Base-by-base conservation (phyloP, 106 monocot genomes). In the Posidonia australis region DNA sequence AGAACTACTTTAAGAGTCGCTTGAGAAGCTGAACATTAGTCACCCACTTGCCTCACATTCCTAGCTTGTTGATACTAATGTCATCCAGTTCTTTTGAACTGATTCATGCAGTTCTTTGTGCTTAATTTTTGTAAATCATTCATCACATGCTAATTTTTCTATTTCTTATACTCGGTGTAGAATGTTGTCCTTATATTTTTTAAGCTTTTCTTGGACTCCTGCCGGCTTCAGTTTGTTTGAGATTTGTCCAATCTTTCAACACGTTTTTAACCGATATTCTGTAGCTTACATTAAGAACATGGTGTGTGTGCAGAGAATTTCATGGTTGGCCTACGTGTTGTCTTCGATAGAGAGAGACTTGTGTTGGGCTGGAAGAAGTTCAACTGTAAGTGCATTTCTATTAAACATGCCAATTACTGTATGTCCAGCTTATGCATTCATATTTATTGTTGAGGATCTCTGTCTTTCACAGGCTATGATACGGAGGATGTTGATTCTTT, bases 261-360 rank as follows among this genome's bases (percentile, higher is more conserved):
- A 10, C 13, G 44, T 45, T 45, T 13, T 45, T 10, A 10, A 45
- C 44, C 13, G 7, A 4, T 49, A 49, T 49, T 16, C 24, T 55
- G 24, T 12, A 7, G n/a, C n/a, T 18, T 44, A 3, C 43, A 10
- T 28, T 19, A 10, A 65, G 18, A n/a, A 22, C n/a, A n/a, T 32
- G 10, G 25, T 57, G 13, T 5, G 5, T 24, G 20, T 1, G 22
- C 74, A 74, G 74, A 74, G 48, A 74, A 74, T 57, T 74, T 74
- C 49, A 67, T 74, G 74, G 51, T 44, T 14, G 74, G 74, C 46
- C 66, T 59, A 20, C 65, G 67, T 51, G 54, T 74, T 10, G 67
- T 74, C 25, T 74, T 74, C 42, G 60, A 74, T 25, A 49, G 67
- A 43, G 74, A 74, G 30, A 74, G 36, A 47, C 66, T 66, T 27